These are phyloP conservation scores for Ilex asprella DNA, from an alignment of 257 asterid genomes.

Conservation along the genomic window DNA sequence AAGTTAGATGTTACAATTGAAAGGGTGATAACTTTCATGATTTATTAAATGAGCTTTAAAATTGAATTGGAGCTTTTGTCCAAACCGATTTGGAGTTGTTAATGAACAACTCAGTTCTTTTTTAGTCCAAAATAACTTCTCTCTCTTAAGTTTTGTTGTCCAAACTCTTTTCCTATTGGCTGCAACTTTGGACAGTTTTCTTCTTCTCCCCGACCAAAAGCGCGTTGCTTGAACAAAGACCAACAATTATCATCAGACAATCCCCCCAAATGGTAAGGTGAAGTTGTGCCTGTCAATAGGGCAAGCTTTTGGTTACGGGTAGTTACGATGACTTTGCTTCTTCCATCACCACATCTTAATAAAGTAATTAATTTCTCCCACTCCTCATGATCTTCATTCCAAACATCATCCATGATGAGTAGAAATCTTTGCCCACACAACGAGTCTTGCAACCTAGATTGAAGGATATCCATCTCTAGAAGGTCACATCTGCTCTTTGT, in stretches of 20 bases:
- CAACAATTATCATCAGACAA: conserved; percentile 20
- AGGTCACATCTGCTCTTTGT: background rate
- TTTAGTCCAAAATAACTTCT: too few relatives aligned
- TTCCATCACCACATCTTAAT: conserved; percentile 18
- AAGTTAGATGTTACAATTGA: too few relatives aligned
- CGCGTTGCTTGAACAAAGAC: conserved; percentile 16
- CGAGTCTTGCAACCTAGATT: conserved; percentile 11
- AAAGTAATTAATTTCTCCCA: conserved; percentile 17
- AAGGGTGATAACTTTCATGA: too few relatives aligned
- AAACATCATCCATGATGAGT: conserved; percentile 32
- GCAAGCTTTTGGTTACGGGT: conserved; percentile 21
- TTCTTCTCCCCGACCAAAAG: conserved; percentile 10
- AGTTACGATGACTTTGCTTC: conserved; percentile 20
- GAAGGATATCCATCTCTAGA: conserved; percentile 12
- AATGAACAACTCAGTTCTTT: too few relatives aligned
- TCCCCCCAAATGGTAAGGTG: conserved; percentile 5
- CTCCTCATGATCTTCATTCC: conserved; percentile 24
- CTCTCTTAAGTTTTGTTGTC: too few relatives aligned
- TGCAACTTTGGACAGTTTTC: too few relatives aligned
- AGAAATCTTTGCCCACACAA: conserved; percentile 19
- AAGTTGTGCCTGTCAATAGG: conserved; percentile 18
- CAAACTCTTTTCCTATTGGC: too few relatives aligned
- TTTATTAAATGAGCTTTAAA: too few relatives aligned
- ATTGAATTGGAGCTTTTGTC: too few relatives aligned
- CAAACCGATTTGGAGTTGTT: too few relatives aligned